These are phyloP conservation scores for Xylaria digitata DNA, from an alignment of 2,329 filamentous ascomycete species.

Conservation along the genomic window DNA sequence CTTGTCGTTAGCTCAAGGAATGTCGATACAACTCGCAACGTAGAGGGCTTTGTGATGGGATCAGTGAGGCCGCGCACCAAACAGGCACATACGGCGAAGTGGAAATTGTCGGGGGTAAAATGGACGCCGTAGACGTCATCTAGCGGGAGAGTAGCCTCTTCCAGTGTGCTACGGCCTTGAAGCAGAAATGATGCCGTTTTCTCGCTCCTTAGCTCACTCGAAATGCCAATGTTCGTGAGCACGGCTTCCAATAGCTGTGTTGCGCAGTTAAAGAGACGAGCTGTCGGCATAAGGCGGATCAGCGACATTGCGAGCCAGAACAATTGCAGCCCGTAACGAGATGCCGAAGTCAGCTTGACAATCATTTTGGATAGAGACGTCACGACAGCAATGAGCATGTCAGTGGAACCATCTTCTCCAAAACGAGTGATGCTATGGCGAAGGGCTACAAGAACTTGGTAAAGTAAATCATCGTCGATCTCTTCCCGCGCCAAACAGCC, in stretches of 20 bases:
- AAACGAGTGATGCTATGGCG: conserved; percentile 73
- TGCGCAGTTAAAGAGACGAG: conserved; percentile 72
- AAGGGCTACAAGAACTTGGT: conserved; percentile 76
- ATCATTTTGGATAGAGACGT: conserved; percentile 78
- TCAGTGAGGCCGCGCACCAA: conserved; percentile 73
- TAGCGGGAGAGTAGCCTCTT: conserved; percentile 70
- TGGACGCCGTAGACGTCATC: conserved; percentile 75
- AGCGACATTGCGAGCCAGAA: conserved; percentile 78
- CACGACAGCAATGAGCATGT: conserved; percentile 76
- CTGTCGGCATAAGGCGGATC: conserved; percentile 69
- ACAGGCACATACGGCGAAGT: conserved; percentile 73
- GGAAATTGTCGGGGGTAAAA: conserved; percentile 73
- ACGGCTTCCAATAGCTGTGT: conserved; percentile 74
- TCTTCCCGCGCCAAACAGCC: conserved; percentile 77
- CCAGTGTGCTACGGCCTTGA: conserved; percentile 69
- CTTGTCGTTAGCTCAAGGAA: conserved; percentile 67
- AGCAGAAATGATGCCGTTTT: conserved; percentile 70
- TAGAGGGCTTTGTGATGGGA: conserved; percentile 67
- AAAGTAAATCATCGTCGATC: conserved; percentile 76
- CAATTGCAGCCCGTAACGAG: conserved; percentile 74
- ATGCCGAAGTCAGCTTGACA: conserved; percentile 73
- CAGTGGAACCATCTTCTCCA: conserved; percentile 71
- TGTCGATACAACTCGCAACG: conserved; percentile 70
- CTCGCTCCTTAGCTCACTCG: conserved; percentile 68
- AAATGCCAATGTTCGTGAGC: conserved; percentile 71